Base-by-base conservation (phyloP, 768 basidiomycete genomes). In the Psilocybe tampanensis region DNA sequence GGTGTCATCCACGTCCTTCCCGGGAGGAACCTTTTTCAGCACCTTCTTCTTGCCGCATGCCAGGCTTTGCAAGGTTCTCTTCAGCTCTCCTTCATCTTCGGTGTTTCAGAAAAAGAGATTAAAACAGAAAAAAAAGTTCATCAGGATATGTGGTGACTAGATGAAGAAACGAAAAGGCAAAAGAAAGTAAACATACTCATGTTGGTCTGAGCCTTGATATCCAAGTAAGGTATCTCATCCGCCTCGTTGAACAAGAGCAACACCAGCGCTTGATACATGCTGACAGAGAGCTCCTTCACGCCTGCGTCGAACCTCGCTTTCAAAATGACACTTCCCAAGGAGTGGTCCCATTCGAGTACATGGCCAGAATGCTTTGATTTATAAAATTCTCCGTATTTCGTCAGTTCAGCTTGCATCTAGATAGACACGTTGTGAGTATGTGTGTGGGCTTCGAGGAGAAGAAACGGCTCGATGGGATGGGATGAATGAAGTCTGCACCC, bases 1-100 rank as follows among this genome's bases (percentile, higher is more conserved):
- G 1, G 70, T 75, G 32, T 88, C 84, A 24, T 85, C 70, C 36
- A 99, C 87, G 19, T 96, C 94, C 62, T 81, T 85, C 6, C 94
- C 91, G 0, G 71, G 68, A 0, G 96, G 94, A 8, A 81, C 72
- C 72, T 98, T 98, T 68, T 77, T 82, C 55, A 99, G 73, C 0
- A 98, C 92, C 49, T 88, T 89, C 65, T 95, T 92, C 72, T 89
- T 95, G 17, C 89, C 96, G 65, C 91, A 90, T 0, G 96, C 93
- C 18, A 99, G 78, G 64, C 94, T 96, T 68, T 99, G 97, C 7
- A 99, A 75, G 0, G 92, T 95, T 50, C 92, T 76, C n/a, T 83
- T 76, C 45, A 97, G 77, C 59, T 95, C 93, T 0, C 68, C 78
- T 36, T 84, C 80, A 24, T 89, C 94, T 94, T n/a, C n/a, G n/a